Evolutionary conservation across 441 rosid genomes (phyloP).

Genomic region (Daphne laureola): DNA sequence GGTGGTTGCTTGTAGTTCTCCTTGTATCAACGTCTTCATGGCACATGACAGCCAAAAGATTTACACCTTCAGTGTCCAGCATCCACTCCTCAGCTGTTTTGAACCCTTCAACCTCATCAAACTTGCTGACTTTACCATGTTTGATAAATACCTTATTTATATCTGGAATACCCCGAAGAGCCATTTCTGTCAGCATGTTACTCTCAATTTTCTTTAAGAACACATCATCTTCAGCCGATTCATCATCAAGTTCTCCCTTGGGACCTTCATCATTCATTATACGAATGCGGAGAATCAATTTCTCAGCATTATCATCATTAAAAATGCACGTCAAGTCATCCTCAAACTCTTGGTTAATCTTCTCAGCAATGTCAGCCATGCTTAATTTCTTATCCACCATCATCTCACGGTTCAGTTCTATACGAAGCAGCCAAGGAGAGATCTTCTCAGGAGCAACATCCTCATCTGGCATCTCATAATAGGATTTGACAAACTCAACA

Average conservation of each 20-base stretch:
- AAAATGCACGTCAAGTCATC: slow-evolving; percentile 95
- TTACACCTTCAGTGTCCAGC: slow-evolving; percentile 98
- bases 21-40: slow-evolving; percentile 89
- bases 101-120: slow-evolving; percentile 78
- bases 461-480: slow-evolving; percentile 99
- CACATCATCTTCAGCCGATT: slow-evolving; percentile 98
- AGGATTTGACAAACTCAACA: slow-evolving; percentile 84
- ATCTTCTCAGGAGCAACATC: slow-evolving; percentile 88
- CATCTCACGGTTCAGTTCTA: slow-evolving; percentile 98
- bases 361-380: slow-evolving; percentile 97
- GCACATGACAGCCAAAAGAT: slow-evolving; percentile 95
- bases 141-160: slow-evolving; percentile 94
- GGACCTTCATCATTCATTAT: slow-evolving; percentile 98
- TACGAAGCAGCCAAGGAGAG: slow-evolving; percentile 97
- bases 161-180: slow-evolving; percentile 95
- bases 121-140: slow-evolving; percentile 67
- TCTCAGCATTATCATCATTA: slow-evolving; percentile 95
- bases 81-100: slow-evolving; percentile 92
- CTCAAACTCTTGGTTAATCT: slow-evolving; percentile 91
- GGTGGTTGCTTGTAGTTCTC: slow-evolving; percentile 96
- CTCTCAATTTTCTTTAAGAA: slow-evolving; percentile 96
- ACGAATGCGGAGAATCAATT: slow-evolving; percentile 87
- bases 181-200: slow-evolving; percentile 99
- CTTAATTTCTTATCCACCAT: slow-evolving; percentile 97
- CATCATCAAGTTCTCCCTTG: slow-evolving; percentile 77